Conservation (phyloP, 2,329 filamentous ascomycete species). For the Davidsoniella neocaledoniae region DNA sequence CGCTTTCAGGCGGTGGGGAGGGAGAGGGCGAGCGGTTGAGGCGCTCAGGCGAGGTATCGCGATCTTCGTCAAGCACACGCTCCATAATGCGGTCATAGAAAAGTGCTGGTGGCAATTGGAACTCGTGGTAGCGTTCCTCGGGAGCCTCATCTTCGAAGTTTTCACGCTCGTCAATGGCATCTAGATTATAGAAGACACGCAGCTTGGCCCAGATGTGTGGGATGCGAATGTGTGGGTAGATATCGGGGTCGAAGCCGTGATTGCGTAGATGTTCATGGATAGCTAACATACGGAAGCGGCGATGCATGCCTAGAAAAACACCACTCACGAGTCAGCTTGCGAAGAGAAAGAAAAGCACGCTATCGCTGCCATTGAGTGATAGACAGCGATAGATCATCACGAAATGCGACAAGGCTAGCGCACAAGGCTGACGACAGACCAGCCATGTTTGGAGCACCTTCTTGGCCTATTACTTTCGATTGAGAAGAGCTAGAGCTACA, state of each 20-base stretch:
- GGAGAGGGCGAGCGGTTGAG: constrained; percentile 14
- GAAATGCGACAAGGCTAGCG: not conserved
- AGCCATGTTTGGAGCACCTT: too few relatives aligned
- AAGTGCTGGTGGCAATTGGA: constrained; percentile 37
- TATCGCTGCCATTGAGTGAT: not conserved
- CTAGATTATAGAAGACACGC: constrained; percentile 65
- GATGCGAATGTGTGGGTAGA: constrained; percentile 66
- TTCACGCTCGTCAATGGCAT: constrained; percentile 72
- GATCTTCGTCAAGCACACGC: constrained; percentile 17
- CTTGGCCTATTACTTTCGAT: too few relatives aligned
- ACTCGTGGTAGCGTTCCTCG: constrained; percentile 47
- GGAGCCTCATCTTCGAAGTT: constrained; percentile 43
- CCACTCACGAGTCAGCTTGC: too few relatives aligned
- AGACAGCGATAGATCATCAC: not conserved
- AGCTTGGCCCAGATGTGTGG: constrained; percentile 87
- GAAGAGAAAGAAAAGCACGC: too few relatives aligned
- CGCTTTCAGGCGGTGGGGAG: constrained; percentile 16
- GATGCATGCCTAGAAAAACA: constrained; percentile 55
- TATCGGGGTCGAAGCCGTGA: constrained; percentile 58
- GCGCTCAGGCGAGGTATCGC: constrained; percentile 7
- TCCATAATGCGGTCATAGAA: constrained; percentile 26
- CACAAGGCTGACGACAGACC: not conserved
- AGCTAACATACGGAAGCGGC: constrained; percentile 81
- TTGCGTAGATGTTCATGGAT: constrained; percentile 67
- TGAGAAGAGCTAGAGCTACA: not conserved